Conservation (phyloP, 202 grass and related monocot genomes). For the Brachypodium distachyon region DNA sequence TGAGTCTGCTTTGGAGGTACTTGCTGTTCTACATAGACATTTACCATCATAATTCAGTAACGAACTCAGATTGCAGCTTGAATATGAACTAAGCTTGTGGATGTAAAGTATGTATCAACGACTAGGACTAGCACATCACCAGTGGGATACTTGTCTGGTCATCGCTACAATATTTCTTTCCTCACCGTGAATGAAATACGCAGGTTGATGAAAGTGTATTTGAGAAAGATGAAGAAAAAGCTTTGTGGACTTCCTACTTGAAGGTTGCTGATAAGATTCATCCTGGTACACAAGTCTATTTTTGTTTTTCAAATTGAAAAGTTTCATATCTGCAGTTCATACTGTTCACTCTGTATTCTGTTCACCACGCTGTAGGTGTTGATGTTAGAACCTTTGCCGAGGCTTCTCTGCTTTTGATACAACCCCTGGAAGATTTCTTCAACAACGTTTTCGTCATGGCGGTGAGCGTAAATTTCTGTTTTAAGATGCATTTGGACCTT, state of each 20-base stretch:
- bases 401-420: constrained; percentile 57
- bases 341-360: not conserved
- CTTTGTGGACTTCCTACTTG: constrained; percentile 67
- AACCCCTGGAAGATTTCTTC: constrained; percentile 92
- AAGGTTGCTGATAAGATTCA: constrained; percentile 58
- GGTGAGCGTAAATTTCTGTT: constrained; percentile 37
- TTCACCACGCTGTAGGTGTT: constrained; percentile 35
- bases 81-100: not conserved
- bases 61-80: not conserved
- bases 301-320: not conserved
- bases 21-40: not conserved
- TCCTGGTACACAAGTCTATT: constrained; percentile 41
- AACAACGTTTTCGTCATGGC: constrained; percentile 88
- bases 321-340: not conserved
- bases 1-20: constrained; percentile 56
- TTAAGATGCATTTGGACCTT: not conserved
- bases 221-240: constrained; percentile 72
- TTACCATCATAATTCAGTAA: not conserved
- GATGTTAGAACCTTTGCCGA: constrained; percentile 53
- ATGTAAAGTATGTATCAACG: not conserved
- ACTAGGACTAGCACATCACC: not conserved
- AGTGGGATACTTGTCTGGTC: not conserved
- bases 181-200: not conserved
- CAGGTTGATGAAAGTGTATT: constrained; percentile 53
- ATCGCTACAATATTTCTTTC: not conserved